Evolutionary conservation across 2,329 filamentous ascomycete genomes (phyloP), one percentile per base, ranked within the genome.

Genomic region (Aspergillus novofumigatus): DNA sequence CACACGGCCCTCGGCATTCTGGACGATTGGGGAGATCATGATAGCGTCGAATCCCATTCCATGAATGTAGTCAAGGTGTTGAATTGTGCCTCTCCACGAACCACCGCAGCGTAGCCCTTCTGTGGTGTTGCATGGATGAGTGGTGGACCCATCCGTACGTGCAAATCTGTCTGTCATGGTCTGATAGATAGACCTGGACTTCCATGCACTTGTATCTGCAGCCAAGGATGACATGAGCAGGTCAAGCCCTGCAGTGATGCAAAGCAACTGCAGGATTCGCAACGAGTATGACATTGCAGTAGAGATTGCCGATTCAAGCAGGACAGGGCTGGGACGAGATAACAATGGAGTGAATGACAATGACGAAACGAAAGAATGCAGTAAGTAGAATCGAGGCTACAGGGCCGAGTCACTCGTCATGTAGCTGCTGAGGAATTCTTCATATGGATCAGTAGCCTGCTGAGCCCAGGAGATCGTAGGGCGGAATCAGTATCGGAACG

Each of bases 51-150:
- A 81, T 0, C 79, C 79, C 68, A 80, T 74, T 11, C 68, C 73
- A 57, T 80, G 71, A 57, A 82, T 81, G 62, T 82, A 82, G 62
- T 81, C 79, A 8, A 82, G 69, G 25, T 78, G 73, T 41, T 75
- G 70, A 56, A 78, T 77, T 3, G 80, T 75, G 7, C 80, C 79
- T 59, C 74, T 71, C 75, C 78, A 82, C 23, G 79, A 81, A 9
- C 80, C 80, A 49, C 81, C 81, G 59, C 81, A 83, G 60, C 81
- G 81, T 4, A 72, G 44, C 6, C 69, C 66, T 29, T 61, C 64
- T 4, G 62, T 64, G 2, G 68, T 58, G 49, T 72, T 68, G 60
- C 73, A 75, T 26, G 66, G 49, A 25, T 65, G 57, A 17, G 66
- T 67, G 4, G 66, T 72, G 1, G 71, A 73, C 10, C 70, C 68